Evolutionary conservation across 2,329 filamentous ascomycete genomes (phyloP), one percentile per base, ranked within the genome.

Genomic region (Ilyonectria robusta): DNA sequence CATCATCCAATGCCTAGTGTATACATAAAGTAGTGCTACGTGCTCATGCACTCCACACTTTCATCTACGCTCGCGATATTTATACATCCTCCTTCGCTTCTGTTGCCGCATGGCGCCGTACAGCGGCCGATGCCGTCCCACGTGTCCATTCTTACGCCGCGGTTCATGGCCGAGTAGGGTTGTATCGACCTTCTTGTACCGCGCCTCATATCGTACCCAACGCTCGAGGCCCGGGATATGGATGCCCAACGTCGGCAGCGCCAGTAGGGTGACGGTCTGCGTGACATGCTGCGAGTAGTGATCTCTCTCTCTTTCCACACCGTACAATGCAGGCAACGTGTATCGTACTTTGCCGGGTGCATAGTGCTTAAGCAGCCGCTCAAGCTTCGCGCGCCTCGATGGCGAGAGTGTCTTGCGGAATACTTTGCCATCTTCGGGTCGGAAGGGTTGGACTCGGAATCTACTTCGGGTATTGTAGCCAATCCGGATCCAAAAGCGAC

Each of bases 401-500:
- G 73, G 70, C 1, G 75, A 62, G 3, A 89, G 80, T 0, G 80
- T 80, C 46, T 82, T 82, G 19, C 85, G 83, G 68, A 90, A 89
- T 0, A 78, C 68, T 70, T 86, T 85, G 46, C 82, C 81, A 66
- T 85, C 78, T 37, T 81, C 80, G 1, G 73, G 69, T 2, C 80
- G 75, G 70, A 87, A 85, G 0, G 88, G 88, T 37, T 81, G 81
- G 2, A 89, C 68, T 19, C 80, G 75, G 17, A 87, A 78, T 15
- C 76, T 76, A 56, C 80, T 80, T 3, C 82, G 82, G 7, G 84
- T 78, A 6, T 84, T 82, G 53, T 83, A 79, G 21, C 78, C 78
- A 10, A 89, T 62, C 17, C 84, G 82, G 17, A 91, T 78, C 90
- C 90, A 92, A 78, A 86, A 92, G 2, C 90, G 87, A 0, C 88